Evolutionary conservation across 768 basidiomycete species (phyloP), one percentile per base, ranked within the genome.

Genomic region (Amanita exitialis): DNA sequence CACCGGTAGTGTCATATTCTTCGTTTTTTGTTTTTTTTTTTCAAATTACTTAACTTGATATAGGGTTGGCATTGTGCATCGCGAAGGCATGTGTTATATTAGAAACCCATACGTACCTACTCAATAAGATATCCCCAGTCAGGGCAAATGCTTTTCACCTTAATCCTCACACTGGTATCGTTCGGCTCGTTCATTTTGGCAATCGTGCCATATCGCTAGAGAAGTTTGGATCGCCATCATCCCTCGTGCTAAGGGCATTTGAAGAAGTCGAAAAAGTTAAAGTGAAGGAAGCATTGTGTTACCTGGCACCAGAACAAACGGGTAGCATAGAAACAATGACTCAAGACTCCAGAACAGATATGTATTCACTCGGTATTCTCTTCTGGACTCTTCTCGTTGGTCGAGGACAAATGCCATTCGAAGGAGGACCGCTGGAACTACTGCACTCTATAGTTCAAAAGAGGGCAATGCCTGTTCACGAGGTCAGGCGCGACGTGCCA

Each of bases 371-470:
- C 6, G 86, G 86, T 2, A 77, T 85, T 52, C 61, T 84, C 57
- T 84, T 85, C 60, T 86, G 83, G 83, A 83, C 82, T 8, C 66
- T 86, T 3, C 69, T 86, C n/a, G 82, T 84, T 13, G 83, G 85
- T 20, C 71, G 79, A 34, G 83, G 78, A 0, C 76, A 76, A 57
- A 77, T 79, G 73, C 78, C 77, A 0, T 80, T 80, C 49, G 79
- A 81, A 59, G 80, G 80, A 27, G 72, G 70, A 3, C 72, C 77
- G 1, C 62, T 83, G 55, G 84, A 88, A 59, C 66, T 88, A 20
- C 58, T 86, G 50, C 80, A 85, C 58, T 74, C 83, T 2, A 82
- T 86, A 49, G 81, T 84, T 20, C 83, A 85, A 59, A 83, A 82
- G 57, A 66, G 81, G 12, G 82, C 84, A 0, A 83, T 83, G 78